Conservation (phyloP, 129 eudicot genomes). For the Pseudognaphalium luteoalbum region DNA sequence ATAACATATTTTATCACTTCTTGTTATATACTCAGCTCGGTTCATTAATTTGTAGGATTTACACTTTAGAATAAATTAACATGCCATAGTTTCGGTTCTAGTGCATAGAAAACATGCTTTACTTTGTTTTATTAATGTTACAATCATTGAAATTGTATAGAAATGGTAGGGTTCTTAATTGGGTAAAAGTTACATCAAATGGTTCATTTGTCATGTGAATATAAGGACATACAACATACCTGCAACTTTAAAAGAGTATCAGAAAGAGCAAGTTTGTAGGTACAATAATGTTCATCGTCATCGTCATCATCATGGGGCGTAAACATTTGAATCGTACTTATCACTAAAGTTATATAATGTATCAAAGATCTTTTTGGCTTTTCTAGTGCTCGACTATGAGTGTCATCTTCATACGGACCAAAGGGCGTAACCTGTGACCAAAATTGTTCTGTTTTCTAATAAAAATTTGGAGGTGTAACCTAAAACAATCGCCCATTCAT, state of each 20-base stretch:
- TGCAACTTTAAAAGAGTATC: not conserved
- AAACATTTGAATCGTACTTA: not conserved
- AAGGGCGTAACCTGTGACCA: too few species aligned
- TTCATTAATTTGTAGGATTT: not conserved
- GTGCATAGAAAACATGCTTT: not conserved
- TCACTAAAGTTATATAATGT: not conserved
- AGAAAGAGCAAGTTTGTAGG: not conserved
- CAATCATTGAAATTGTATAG: not conserved
- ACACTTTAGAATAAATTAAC: not conserved
- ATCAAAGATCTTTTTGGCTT: too few species aligned
- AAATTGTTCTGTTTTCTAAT: too few species aligned
- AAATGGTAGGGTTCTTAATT: constrained; percentile 8
- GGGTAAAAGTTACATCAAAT: not conserved
- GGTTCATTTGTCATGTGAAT: not conserved
- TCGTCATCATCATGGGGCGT: not conserved
- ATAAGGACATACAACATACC: not conserved
- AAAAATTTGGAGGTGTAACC: not conserved
- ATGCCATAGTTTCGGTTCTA: not conserved
- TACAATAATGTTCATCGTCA: not conserved
- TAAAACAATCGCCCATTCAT: not conserved
- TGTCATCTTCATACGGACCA: too few species aligned
- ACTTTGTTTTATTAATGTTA: not conserved
- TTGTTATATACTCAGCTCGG: not conserved
- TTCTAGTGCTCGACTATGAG: too few species aligned
- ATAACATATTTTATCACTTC: not conserved